A percentile compares a stretch with the other conserved stretches of the same genome.
Conservation (phyloP, 2,329 filamentous ascomycete species). For the Chaetomiaceae sp. region DNA sequence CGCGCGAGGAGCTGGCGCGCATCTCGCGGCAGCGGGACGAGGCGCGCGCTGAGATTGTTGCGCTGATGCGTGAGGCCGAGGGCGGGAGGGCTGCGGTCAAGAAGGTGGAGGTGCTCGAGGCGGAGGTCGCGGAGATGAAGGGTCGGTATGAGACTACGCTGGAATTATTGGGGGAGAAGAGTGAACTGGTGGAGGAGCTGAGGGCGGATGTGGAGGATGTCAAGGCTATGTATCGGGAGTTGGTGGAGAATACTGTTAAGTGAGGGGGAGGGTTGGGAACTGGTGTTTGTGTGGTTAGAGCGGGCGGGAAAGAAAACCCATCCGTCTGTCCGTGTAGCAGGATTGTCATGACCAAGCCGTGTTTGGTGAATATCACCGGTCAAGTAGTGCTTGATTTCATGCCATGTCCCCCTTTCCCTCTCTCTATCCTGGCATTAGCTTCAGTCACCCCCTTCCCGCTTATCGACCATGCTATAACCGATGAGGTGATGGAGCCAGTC, state of each 20-base stretch:
- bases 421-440: slow-evolving; percentile 11
- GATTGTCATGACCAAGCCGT: neutral
- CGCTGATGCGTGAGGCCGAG: slow-evolving; percentile 81
- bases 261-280: neutral
- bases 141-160: slow-evolving; percentile 82
- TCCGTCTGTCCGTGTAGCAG: too few species aligned
- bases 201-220: slow-evolving; percentile 83
- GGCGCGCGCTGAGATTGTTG: slow-evolving; percentile 83
- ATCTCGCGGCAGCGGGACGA: slow-evolving; percentile 85
- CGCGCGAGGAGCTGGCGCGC: slow-evolving; percentile 76
- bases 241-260: slow-evolving; percentile 73
- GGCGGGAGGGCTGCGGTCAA: slow-evolving; percentile 54
- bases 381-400: neutral
- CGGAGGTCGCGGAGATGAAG: slow-evolving; percentile 61
- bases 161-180: slow-evolving; percentile 95
- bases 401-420: neutral
- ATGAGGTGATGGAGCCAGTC: neutral
- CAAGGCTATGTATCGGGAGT: slow-evolving; percentile 91
- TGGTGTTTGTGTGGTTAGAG: neutral
- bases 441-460: neutral
- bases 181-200: slow-evolving; percentile 87
- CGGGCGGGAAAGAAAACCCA: too few species aligned
- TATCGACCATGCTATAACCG: too few species aligned
- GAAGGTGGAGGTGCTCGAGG: slow-evolving; percentile 59
- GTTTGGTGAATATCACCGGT: slow-evolving; percentile 8